These are phyloP conservation scores for Phytophthora vignae DNA, from an alignment of 352 stramenopile species.

Conservation along the genomic window DNA sequence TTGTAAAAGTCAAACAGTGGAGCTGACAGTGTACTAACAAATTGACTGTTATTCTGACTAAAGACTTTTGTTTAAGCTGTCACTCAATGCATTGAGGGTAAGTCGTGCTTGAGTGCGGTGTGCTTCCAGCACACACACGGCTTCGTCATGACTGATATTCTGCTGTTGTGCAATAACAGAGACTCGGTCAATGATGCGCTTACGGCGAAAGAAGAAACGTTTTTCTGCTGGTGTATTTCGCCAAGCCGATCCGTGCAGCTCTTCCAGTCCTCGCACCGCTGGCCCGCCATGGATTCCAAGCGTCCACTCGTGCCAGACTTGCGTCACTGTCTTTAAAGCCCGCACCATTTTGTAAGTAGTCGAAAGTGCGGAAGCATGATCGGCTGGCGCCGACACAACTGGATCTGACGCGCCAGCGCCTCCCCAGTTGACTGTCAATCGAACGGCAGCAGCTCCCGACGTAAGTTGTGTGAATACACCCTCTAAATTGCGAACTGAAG, in stretches of 20 bases:
- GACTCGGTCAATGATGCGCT: constrained; percentile 13
- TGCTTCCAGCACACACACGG: neutral
- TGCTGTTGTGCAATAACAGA: constrained; percentile 6
- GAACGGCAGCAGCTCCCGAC: constrained; percentile 9
- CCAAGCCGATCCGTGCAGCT: constrained; percentile 1
- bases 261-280: neutral
- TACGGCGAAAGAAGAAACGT: constrained; percentile 9
- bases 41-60: neutral
- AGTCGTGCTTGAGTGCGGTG: neutral
- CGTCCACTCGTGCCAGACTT: constrained; percentile 14
- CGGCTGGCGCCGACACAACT: neutral
- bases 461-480: constrained; percentile 12
- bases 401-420: neutral
- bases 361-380: neutral
- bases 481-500: neutral
- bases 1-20: no score
- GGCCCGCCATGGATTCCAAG: constrained; percentile 4
- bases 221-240: constrained; percentile 8
- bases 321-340: constrained; percentile 6
- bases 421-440: constrained; percentile 8
- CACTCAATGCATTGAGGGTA: constrained; percentile 13
- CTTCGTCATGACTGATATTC: constrained; percentile 11
- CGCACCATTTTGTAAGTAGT: constrained; percentile 4
- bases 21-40: neutral
- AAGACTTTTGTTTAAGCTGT: neutral